Evolutionary conservation across 768 basidiomycete species (phyloP).

Genomic region (Trametes cinnabarina): DNA sequence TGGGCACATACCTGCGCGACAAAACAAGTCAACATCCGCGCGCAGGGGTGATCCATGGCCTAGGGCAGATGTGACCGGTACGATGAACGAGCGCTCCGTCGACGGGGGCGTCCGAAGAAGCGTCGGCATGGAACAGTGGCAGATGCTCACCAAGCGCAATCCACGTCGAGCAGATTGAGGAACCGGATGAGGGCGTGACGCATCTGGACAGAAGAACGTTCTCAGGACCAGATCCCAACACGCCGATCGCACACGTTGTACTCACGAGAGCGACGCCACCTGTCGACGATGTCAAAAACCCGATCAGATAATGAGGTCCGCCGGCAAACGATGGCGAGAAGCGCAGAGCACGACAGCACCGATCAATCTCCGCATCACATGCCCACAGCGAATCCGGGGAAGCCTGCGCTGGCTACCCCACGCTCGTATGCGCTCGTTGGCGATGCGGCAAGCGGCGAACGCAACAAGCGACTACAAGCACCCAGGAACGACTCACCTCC

Average conservation of each 20-base stretch:
- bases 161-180: slow-evolving; percentile 74
- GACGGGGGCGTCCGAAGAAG: neutral
- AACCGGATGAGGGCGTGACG: slow-evolving; percentile 91
- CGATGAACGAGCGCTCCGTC: slow-evolving; percentile 12
- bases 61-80: too few relatives aligned
- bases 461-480: too few relatives aligned
- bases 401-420: slow-evolving; percentile 14
- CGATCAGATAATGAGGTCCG: slow-evolving; percentile 12
- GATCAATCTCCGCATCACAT: slow-evolving; percentile 28
- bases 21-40: neutral
- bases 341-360: neutral
- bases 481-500: slow-evolving; percentile 55
- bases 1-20: slow-evolving; percentile 72
- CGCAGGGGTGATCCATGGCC: too few relatives aligned
- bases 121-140: neutral
- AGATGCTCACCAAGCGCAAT: slow-evolving; percentile 66
- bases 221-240: slow-evolving; percentile 24
- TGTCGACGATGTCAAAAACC: slow-evolving; percentile 27
- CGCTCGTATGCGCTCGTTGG: neutral
- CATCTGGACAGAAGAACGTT: slow-evolving; percentile 52
- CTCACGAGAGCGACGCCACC: slow-evolving; percentile 91
- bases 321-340: neutral
- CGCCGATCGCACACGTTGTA: slow-evolving; percentile 22
- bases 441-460: neutral
- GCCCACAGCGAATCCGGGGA: slow-evolving; percentile 2